Conservation (phyloP, 345 rosid genomes). For the Eucalyptus microcorys region DNA sequence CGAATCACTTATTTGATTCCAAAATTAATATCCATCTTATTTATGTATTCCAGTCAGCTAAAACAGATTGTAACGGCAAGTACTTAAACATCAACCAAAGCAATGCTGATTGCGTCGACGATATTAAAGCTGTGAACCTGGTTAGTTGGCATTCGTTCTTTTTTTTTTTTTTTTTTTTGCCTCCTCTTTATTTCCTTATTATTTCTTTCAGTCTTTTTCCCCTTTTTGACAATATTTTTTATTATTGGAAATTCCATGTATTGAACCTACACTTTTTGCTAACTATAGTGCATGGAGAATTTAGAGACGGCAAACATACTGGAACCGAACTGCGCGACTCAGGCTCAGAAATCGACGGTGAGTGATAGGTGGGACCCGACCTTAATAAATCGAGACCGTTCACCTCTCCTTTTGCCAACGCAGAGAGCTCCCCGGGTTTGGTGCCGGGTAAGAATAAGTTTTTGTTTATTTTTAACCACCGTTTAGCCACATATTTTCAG, state of each 20-base stretch:
- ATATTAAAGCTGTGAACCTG: neutral
- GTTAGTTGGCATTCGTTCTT: neutral
- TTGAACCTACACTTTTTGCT: neutral
- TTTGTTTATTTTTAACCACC: fast-evolving
- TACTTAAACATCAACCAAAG: neutral
- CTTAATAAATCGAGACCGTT: neutral
- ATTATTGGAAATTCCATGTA: no score
- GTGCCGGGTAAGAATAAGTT: neutral
- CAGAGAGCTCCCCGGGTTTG: neutral
- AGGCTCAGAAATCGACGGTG: neutral
- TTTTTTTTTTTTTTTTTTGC: neutral
- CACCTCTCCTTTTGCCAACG: neutral
- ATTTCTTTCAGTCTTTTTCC: neutral
- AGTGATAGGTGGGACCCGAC: neutral
- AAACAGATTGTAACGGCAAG: neutral
- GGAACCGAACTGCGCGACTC: neutral
- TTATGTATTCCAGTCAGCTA: neutral
- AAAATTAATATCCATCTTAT: neutral
- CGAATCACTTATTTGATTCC: neutral
- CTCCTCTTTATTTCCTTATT: neutral
- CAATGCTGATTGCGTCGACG: neutral
- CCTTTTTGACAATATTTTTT: neutral
- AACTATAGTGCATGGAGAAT: neutral
- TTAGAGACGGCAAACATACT: neutral
- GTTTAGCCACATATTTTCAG: neutral